Percentiles rank a stretch among this genome's conserved stretches.
These are phyloP conservation scores for Stephania cephalantha DNA, from an alignment of 164 flowering plant species.

Conservation along the genomic window DNA sequence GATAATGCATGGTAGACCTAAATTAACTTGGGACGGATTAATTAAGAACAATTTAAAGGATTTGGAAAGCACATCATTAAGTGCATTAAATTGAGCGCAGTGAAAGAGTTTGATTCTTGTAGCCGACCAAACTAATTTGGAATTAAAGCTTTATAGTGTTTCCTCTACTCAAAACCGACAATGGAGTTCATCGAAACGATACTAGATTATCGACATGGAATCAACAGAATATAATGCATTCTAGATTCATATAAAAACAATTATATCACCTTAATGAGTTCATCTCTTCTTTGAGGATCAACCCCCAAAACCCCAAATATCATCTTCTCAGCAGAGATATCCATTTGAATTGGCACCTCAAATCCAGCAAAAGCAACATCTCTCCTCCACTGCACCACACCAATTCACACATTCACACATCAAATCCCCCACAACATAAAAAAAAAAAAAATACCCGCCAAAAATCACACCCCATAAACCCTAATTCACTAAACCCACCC, in stretches of 20 bases:
- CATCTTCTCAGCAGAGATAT: conserved; percentile 93
- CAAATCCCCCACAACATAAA: too few species aligned
- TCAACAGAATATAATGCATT: background rate
- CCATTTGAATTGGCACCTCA: conserved; percentile 95
- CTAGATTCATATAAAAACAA: background rate
- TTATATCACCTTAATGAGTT: conserved; percentile 62
- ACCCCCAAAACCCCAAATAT: conserved; percentile 75
- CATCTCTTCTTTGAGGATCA: conserved; percentile 74
- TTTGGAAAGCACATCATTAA: too few species aligned
- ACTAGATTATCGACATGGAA: background rate
- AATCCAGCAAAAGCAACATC: conserved; percentile 98
- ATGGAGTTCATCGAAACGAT: background rate
- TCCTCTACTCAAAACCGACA: background rate
- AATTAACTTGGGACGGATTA: background rate
- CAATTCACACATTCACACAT: background rate
- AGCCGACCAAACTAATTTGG: too few species aligned
- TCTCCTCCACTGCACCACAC: conserved; percentile 71
- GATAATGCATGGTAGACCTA: too few species aligned
- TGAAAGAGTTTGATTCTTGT: too few species aligned
- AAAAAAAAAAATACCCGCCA: too few species aligned
- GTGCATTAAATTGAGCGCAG: too few species aligned
- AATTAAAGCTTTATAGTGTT: too few species aligned
- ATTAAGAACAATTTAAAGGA: background rate
- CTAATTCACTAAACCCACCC: background rate
- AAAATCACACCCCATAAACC: too few species aligned